Evolutionary conservation across 768 basidiomycete species (phyloP).

Genomic region (Fomitopsis serialis): DNA sequence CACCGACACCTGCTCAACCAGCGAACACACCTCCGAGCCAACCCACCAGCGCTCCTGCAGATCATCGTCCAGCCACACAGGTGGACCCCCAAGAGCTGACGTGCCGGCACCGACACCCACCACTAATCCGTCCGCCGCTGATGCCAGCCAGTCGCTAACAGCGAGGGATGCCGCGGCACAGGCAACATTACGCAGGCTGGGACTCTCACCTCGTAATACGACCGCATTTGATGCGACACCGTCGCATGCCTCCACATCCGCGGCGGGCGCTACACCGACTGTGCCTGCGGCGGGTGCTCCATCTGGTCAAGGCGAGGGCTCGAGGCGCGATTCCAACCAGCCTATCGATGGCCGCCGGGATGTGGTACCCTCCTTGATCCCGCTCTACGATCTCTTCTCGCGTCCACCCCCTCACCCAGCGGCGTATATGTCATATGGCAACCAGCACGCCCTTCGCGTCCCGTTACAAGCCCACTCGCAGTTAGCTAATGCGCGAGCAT

Average conservation of each 20-base stretch:
- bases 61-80: neutral
- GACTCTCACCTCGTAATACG: constrained; percentile 7
- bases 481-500: neutral
- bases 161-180: constrained; percentile 56
- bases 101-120: constrained; percentile 3
- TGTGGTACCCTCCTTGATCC: constrained; percentile 32
- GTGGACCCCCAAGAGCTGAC: neutral
- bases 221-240: constrained; percentile 7
- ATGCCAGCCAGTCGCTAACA: constrained; percentile 19
- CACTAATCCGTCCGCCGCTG: constrained; percentile 10
- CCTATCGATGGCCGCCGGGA: constrained; percentile 10
- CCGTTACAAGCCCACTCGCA: neutral
- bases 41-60: neutral
- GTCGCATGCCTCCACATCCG: neutral
- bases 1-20: constrained; percentile 13
- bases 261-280: constrained; percentile 3
- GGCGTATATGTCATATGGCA: neutral
- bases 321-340: neutral
- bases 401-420: constrained; percentile 3
- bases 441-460: neutral
- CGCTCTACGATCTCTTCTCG: constrained; percentile 32
- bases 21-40: constrained; percentile 10
- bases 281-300: constrained; percentile 9
- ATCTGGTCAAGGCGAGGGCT: neutral
- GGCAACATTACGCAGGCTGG: constrained; percentile 57